phyloP scores from a whole-genome alignment of 768 basidiomycete species.

The Leccinum imitatum region DNA sequence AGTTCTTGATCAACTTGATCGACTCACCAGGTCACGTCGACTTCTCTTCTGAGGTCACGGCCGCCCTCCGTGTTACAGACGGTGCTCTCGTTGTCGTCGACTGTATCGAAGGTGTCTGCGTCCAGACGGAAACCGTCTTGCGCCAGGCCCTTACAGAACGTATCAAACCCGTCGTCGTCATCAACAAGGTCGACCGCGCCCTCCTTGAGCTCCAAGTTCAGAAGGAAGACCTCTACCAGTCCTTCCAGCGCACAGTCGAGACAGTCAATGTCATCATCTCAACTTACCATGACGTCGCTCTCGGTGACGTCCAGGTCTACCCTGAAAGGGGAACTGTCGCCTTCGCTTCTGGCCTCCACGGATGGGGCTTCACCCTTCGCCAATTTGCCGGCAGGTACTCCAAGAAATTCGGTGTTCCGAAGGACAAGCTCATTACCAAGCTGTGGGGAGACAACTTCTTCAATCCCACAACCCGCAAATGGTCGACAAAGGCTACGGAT shows the following conservation, averaged over 20 bases:
- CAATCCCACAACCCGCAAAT: slow-evolving; percentile 95
- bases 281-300: slow-evolving; percentile 89
- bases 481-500: slow-evolving; percentile 76
- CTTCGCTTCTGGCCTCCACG: slow-evolving; percentile 98
- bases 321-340: slow-evolving; percentile 98
- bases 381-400: slow-evolving; percentile 94
- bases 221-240: slow-evolving; percentile 97
- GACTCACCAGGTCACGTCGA: slow-evolving; percentile 99
- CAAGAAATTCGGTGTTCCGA: slow-evolving; percentile 99
- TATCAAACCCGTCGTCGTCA: slow-evolving; percentile 98
- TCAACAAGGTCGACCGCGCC: slow-evolving; percentile 99
- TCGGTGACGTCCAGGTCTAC: slow-evolving; percentile 99
- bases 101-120: slow-evolving; percentile 99
- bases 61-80: slow-evolving; percentile 98
- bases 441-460: slow-evolving; percentile 99
- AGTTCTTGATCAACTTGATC: slow-evolving; percentile 99
- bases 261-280: slow-evolving; percentile 98
- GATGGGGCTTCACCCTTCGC: slow-evolving; percentile 99
- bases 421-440: slow-evolving; percentile 96
- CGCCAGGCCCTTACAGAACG: slow-evolving; percentile 97
- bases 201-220: slow-evolving; percentile 96
- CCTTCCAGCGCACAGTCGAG: slow-evolving; percentile 97
- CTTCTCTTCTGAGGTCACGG: slow-evolving; percentile 99
- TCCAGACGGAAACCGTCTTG: slow-evolving; percentile 98
- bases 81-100: slow-evolving; percentile 99